Conservation (phyloP, 2,329 filamentous ascomycete genomes). For the Talaromyces rugulosus region DNA sequence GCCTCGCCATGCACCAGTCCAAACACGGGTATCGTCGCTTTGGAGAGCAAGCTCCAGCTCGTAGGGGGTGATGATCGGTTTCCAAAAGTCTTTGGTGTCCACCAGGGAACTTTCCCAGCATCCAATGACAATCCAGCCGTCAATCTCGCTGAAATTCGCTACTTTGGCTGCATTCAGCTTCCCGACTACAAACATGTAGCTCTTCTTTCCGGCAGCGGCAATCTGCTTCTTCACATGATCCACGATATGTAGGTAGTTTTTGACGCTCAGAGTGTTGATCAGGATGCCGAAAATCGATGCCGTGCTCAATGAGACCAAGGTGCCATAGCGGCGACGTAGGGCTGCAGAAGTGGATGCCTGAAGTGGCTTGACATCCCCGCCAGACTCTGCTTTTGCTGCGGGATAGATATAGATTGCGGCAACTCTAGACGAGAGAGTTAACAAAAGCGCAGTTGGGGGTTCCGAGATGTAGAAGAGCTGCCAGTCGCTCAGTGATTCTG, state of each 20-base stretch:
- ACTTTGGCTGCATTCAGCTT: constrained; percentile 95
- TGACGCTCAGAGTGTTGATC: constrained; percentile 90
- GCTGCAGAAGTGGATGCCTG: constrained; percentile 51
- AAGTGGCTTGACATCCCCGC: constrained; percentile 35
- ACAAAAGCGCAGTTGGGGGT: constrained; percentile 74
- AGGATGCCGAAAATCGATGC: constrained; percentile 86
- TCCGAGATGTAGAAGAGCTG: constrained; percentile 80
- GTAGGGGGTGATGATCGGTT: constrained; percentile 89
- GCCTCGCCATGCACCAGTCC: constrained; percentile 85
- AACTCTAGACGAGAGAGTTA: constrained; percentile 82
- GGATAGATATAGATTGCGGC: constrained; percentile 73
- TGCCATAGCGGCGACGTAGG: constrained; percentile 81
- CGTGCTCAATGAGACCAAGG: constrained; percentile 74
- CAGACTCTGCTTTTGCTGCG: constrained; percentile 38
- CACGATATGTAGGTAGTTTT: constrained; percentile 82
- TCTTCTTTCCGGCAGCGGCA: constrained; percentile 79
- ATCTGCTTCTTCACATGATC: constrained; percentile 70
- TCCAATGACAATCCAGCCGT: constrained; percentile 94
- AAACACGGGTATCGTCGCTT: constrained; percentile 70
- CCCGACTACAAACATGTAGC: constrained; percentile 92
- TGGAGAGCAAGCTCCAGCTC: constrained; percentile 77
- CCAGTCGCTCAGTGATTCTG: constrained; percentile 58
- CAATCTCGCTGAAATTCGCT: constrained; percentile 92
- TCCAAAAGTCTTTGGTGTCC: constrained; percentile 83
- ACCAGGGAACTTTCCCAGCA: constrained; percentile 97